Evolutionary conservation across 73 alveolate genomes (phyloP), one percentile per base, ranked within the genome.

Genomic region (Tetrahymena thermophila): DNA sequence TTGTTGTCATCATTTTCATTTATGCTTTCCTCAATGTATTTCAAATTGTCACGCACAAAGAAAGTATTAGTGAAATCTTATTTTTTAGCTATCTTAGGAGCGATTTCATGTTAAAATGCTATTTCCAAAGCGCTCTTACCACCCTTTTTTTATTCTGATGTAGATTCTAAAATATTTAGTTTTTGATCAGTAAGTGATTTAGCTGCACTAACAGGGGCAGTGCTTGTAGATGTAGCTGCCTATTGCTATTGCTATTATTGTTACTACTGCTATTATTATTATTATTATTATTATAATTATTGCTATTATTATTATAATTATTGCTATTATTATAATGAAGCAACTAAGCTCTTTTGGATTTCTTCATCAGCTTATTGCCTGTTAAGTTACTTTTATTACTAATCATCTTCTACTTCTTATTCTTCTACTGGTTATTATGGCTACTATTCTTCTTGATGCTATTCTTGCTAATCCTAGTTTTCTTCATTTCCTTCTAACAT

Each of bases 1-100:
- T 85, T 95, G 34, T 40, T 93, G 34, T 43, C 94, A 34, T 56
- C 84, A n/a, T 95, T 94, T n/a, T 95, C 95, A 89, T 95, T 38
- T 11, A 95, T 95, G 14, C 85, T 84, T 14, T 95, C 97, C 25
- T 95, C 97, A 19, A 95, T 50, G 35, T 16, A 37, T 83, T 55
- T 50, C 40, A 95, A 31, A 71, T 71, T 71, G 23, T 71, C 89
- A 71, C 89, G 89, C 23, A 71, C 37, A 34, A 71, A 71, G 89
- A 71, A 71, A 71, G 89, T 71, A 34, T 71, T 71, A 25, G 89
- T 71, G 89, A 71, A 71, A n/a, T 71, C 89, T 28, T 71, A 28
- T 34, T 71, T 71, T 71, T 71, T 71, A 71, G 89, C 40, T 71
- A 71, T 28, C 23, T 71, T 71, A 28, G 89, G 89, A 13, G 89